Base-by-base conservation (phyloP, 139 green algal genomes). In the Gonium pectorale region DNA sequence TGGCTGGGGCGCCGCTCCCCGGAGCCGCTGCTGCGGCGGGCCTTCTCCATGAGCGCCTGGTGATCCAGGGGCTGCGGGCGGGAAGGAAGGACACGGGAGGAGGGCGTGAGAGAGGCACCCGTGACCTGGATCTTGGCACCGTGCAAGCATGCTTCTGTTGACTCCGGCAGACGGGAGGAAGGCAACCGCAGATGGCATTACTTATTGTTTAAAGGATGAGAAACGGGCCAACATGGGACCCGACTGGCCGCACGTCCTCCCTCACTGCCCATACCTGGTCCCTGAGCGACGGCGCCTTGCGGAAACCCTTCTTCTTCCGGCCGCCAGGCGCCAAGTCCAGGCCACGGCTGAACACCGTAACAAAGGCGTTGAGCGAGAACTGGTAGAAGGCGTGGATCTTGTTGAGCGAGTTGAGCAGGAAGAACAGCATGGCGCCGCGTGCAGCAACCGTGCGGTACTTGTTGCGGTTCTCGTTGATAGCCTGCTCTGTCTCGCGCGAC, bases 311-410 rank as follows among this genome's bases (percentile, higher is more conserved):
- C 89, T 94, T 93, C 54, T 90, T 93, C 40, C 80, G 85, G 44
- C 92, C 94, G 41, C 92, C 94, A 35, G 94, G 92, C 26, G 95
- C 92, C 26, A 92, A 82, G 88, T 97, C 95, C 52, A 97, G 94
- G 54, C 94, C 94, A 52, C 95, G 88, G 26, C 80, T 78, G 74
- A 96, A 96, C 29, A 97, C 95, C 0, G 83, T 90, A 5, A 98
- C 93, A 80, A 97, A 97, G 29, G 93, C 94, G 77, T 96, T 96
- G 41, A 98, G 89, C 41, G 89, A 94, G 88, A 87, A 91, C 75
- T 91, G 93, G 91, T 98, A 98, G 91, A 98, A 98, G 29, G 94
- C 93, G 79, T 98, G 95, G 68, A 98, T 94, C 91, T 96, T 96
- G 92, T 96, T 96, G 38, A 98, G 90, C 21, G 90, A 94, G 93